A percentile compares a stretch with the other conserved stretches of the same genome.
Conservation (phyloP, 495 filamentous ascomycete genomes). For the Talaromyces liani region DNA sequence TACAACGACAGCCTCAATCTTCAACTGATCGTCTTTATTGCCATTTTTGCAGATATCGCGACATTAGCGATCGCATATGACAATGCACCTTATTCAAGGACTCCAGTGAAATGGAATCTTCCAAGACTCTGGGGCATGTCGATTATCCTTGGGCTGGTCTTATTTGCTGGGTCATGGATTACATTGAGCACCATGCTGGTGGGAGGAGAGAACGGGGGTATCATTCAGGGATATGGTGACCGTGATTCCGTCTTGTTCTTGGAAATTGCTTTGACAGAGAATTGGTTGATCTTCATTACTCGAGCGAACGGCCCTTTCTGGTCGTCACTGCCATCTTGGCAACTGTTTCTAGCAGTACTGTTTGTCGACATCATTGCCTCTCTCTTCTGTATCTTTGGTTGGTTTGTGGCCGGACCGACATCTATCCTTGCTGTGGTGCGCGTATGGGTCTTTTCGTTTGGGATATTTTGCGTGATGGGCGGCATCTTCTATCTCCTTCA, state of each 20-base stretch:
- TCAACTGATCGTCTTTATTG: constrained; percentile 83
- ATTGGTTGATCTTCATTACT: constrained; percentile 96
- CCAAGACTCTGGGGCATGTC: constrained; percentile 92
- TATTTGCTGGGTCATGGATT: constrained; percentile 80
- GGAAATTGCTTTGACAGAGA: constrained; percentile 84
- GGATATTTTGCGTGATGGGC: constrained; percentile 67
- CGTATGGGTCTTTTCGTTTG: constrained; percentile 81
- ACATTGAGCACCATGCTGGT: constrained; percentile 70
- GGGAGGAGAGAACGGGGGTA: constrained; percentile 60
- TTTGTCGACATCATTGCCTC: constrained; percentile 77
- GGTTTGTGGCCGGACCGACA: constrained; percentile 58
- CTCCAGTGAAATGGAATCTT: constrained; percentile 89
- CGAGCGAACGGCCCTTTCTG: constrained; percentile 82
- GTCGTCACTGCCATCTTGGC: constrained; percentile 77
- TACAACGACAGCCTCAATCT: constrained; percentile 77
- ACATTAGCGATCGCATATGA: constrained; percentile 92
- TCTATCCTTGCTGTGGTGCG: constrained; percentile 73
- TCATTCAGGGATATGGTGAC: constrained; percentile 80
- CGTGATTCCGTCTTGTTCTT: constrained; percentile 81
- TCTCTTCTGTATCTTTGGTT: constrained; percentile 76
- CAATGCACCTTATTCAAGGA: constrained; percentile 78
- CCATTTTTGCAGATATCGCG: constrained; percentile 91
- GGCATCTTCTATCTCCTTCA: constrained; percentile 70
- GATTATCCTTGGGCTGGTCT: constrained; percentile 68
- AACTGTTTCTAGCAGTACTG: constrained; percentile 67